Conservation (phyloP, 768 basidiomycete species). For the Trametes gibbosa region DNA sequence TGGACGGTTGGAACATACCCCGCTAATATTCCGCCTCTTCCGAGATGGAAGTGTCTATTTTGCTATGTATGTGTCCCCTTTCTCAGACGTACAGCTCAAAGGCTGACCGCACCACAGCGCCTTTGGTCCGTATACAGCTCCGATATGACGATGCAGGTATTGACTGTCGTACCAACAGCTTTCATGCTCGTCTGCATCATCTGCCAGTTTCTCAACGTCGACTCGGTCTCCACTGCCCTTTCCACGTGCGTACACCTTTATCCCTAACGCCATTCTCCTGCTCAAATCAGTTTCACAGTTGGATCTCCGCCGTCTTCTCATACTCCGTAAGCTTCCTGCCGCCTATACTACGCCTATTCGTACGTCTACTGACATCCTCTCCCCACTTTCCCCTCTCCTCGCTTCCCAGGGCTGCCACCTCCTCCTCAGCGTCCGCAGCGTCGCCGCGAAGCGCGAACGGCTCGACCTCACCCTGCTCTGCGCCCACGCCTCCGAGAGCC, state of each 20-base stretch:
- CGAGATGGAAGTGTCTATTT: slow-evolving; percentile 20
- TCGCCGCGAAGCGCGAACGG: slow-evolving; percentile 14
- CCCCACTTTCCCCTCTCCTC: not conserved
- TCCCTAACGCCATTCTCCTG: not conserved
- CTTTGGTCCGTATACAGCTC: not conserved
- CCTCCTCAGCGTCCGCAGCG: slow-evolving; percentile 19
- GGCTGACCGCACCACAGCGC: not conserved
- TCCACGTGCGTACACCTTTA: slow-evolving; percentile 6
- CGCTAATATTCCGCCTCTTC: slow-evolving; percentile 13
- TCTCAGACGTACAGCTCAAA: not conserved
- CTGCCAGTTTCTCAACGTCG: not conserved
- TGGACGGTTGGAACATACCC: slow-evolving; percentile 12
- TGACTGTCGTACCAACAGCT: not conserved
- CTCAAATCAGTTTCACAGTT: not conserved
- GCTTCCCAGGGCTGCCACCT: slow-evolving; percentile 21
- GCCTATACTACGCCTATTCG: no score
- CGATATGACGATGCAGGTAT: not conserved
- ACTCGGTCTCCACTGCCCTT: not conserved
- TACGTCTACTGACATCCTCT: not conserved
- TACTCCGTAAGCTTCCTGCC: slow-evolving; percentile 16
- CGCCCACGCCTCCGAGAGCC: not conserved
- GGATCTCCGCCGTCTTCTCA: slow-evolving; percentile 21
- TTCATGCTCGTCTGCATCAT: slow-evolving; percentile 11
- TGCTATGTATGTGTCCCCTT: slow-evolving; percentile 5
- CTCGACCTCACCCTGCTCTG: slow-evolving; percentile 9